These are phyloP conservation scores for Lasiosphaeria hispida DNA, from an alignment of 495 filamentous ascomycete species.

Conservation along the genomic window DNA sequence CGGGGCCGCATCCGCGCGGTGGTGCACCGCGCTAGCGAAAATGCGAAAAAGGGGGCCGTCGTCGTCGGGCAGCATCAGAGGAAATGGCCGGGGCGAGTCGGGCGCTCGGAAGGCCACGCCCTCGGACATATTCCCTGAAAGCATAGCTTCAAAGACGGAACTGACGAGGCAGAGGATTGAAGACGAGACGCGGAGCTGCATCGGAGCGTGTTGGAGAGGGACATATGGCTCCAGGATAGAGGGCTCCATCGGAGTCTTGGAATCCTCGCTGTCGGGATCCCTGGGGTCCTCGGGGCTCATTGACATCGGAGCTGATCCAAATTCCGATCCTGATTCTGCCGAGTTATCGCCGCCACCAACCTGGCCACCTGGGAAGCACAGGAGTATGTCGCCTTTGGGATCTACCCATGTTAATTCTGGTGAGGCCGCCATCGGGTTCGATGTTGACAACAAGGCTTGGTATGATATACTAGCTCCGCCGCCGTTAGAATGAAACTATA, in stretches of 20 bases:
- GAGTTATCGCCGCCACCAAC: too few species aligned
- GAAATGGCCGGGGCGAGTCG: constrained; percentile 19
- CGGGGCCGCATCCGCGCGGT: constrained; percentile 11
- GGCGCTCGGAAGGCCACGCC: constrained; percentile 16
- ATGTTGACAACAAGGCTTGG: not conserved
- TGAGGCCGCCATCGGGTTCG: not conserved
- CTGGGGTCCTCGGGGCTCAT: not conserved
- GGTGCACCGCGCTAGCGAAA: constrained; percentile 18
- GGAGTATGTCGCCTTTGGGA: constrained; percentile 1
- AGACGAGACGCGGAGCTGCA: constrained; percentile 19
- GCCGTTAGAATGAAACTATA: too few species aligned
- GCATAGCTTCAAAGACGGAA: constrained; percentile 19
- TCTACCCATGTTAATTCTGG: not conserved
- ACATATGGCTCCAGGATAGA: not conserved
- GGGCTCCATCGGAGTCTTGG: too few species aligned
- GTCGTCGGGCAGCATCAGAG: constrained; percentile 18
- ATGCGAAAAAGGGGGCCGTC: constrained; percentile 12
- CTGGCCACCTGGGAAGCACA: not conserved
- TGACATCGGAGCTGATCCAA: not conserved
- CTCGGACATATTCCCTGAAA: constrained; percentile 16
- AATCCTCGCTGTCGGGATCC: not conserved
- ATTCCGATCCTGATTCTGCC: not conserved
- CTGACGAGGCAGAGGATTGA: constrained; percentile 19
- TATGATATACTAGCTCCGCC: too few species aligned
- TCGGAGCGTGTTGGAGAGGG: not conserved